Base-by-base conservation (phyloP, 2,329 filamentous ascomycete genomes). In the Rhynchosporium graminicola region DNA sequence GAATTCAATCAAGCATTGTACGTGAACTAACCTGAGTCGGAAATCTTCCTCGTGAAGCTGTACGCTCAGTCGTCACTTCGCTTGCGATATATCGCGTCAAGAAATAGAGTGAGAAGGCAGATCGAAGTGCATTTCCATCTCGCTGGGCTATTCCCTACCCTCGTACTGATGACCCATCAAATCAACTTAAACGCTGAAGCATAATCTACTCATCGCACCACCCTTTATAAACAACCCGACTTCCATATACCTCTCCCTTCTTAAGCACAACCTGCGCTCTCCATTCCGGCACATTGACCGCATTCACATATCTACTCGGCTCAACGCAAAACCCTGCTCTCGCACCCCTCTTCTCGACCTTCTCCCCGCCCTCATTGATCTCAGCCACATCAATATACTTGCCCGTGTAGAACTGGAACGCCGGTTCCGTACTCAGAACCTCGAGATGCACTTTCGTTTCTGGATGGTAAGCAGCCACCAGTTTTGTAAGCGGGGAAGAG, bases 371-470 rank as follows among this genome's bases (percentile, higher is more conserved):
- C 88, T 85, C 33, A 84, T 76, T 82, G 3, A 86, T 80, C 36
- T 80, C 88, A 0, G 90, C 88, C 12, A 96, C 88, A 70, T 95
- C 80, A 68, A 96, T 92, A 73, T 87, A 88, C 73, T 90, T 88
- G 67, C 94, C 95, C 0, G 92, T 96, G 78, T 98, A 98, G 79
- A 97, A 96, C 76, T 98, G 94, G 81, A 97, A 98, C 0, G 92
- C 91, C 0, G 95, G 95, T 80, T 98, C 94, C 0, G 94, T 98
- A 79, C 91, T 95, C 72, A 87, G 80, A 5, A 97, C 89, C 76
- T 97, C 91, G 56, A 98, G 85, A 74, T 96, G 89, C 68, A 97
- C 82, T 66, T 86, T 85, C 33, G 87, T 89, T 56, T 80, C 80
- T 5, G 91, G 85, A 75, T 97, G 91, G 75, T 83, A 84, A 63